A percentile compares a stretch with the other conserved stretches of the same genome.
Evolutionary conservation across 306 rosid species (phyloP).

Genomic region (Dalbergia cochinchinensis): DNA sequence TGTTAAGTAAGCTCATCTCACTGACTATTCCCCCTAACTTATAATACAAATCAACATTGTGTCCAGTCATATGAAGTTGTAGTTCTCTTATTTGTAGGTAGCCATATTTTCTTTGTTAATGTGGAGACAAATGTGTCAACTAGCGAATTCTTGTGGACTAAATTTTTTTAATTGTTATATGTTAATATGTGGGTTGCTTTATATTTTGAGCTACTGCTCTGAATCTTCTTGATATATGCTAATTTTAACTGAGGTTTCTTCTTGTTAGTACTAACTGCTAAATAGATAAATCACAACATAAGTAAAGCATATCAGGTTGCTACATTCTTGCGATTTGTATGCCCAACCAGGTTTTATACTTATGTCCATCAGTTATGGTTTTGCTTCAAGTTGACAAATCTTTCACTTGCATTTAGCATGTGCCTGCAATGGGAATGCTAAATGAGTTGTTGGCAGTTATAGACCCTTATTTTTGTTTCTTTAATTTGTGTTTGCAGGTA

Average conservation of each 20-base stretch:
- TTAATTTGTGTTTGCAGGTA: constrained; percentile 68
- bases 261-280: constrained; percentile 16
- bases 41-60: constrained; percentile 19
- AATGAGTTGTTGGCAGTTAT: constrained; percentile 34
- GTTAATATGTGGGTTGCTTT: neutral
- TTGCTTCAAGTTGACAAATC: constrained; percentile 6
- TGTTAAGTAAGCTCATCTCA: constrained; percentile 77
- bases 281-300: constrained; percentile 25
- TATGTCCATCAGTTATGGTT: constrained; percentile 11
- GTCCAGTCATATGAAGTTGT: constrained; percentile 23
- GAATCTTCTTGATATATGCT: constrained; percentile 25
- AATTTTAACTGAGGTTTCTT: constrained; percentile 25
- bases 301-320: constrained; percentile 31
- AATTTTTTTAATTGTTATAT: constrained; percentile 3
- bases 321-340: constrained; percentile 29
- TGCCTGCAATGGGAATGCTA: constrained; percentile 19
- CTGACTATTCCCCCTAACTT: constrained; percentile 1
- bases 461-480: constrained; percentile 13
- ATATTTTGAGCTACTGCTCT: constrained; percentile 7
- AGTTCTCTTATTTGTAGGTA: constrained; percentile 30
- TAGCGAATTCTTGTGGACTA: constrained; percentile 3
- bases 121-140: constrained; percentile 4
- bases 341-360: neutral
- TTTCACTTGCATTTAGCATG: constrained; percentile 20
- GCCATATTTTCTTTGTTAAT: constrained; percentile 33